Evolutionary conservation across 83 land plant species (phyloP).

Genomic region (Isoetes engelmannii): DNA sequence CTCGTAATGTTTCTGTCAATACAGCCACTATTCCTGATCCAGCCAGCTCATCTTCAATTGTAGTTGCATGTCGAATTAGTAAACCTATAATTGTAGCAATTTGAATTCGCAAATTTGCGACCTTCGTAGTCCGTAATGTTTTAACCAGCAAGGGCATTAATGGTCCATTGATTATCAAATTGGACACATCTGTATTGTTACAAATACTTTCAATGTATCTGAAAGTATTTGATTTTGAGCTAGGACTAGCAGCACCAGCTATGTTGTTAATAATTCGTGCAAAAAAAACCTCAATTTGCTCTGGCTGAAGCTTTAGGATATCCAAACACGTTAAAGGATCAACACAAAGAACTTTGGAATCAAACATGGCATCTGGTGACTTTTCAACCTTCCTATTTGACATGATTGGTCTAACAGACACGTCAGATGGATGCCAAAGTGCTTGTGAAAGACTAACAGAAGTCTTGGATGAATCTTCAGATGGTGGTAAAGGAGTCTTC

Average conservation of each 20-base stretch:
- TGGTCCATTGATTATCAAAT: slow-evolving; percentile 79
- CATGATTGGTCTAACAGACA: slow-evolving; percentile 89
- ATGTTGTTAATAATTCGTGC: slow-evolving; percentile 42
- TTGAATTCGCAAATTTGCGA: slow-evolving; percentile 57
- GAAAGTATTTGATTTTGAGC: slow-evolving; percentile 71
- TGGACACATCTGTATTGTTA: slow-evolving; percentile 68
- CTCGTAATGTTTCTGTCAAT: slow-evolving; percentile 79
- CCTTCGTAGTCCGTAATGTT: slow-evolving; percentile 69
- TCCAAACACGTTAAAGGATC: slow-evolving; percentile 55
- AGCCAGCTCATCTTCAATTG: slow-evolving; percentile 77
- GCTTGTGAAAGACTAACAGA: slow-evolving; percentile 45
- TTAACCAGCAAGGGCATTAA: slow-evolving; percentile 78
- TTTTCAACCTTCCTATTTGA: slow-evolving; percentile 66
- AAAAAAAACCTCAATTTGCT: slow-evolving; percentile 47
- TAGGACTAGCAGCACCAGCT: slow-evolving; percentile 39
- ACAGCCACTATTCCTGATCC: slow-evolving; percentile 76
- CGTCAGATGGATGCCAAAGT: slow-evolving; percentile 90
- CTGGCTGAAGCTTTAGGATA: slow-evolving; percentile 57
- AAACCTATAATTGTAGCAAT: slow-evolving; percentile 71
- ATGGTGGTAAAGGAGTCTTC: slow-evolving; percentile 31
- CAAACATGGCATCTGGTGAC: slow-evolving; percentile 42
- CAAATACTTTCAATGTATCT: slow-evolving; percentile 82
- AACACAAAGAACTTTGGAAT: slow-evolving; percentile 51
- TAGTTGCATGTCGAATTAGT: slow-evolving; percentile 83
- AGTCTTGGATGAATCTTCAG: slow-evolving; percentile 41